These are phyloP conservation scores for Penicillium subrubescens DNA, from an alignment of 495 filamentous ascomycete genomes.

Conservation along the genomic window DNA sequence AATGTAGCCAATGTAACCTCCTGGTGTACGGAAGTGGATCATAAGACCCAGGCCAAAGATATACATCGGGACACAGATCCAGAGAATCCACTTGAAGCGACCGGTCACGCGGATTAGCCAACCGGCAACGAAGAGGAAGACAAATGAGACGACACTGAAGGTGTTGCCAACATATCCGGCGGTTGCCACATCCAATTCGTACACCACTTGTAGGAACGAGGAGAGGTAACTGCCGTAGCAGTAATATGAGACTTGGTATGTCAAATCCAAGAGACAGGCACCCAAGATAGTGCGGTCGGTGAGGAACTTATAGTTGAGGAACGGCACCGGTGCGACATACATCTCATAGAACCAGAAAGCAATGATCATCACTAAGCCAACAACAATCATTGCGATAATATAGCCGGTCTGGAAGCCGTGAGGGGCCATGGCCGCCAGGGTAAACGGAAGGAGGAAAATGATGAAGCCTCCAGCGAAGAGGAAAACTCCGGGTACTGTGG, in stretches of 20 bases:
- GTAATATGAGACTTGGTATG: constrained; percentile 53
- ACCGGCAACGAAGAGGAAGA: constrained; percentile 53
- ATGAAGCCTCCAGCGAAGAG: constrained; percentile 55
- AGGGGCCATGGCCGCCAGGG: constrained; percentile 39
- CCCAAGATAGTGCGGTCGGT: constrained; percentile 60
- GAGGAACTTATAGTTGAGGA: constrained; percentile 59
- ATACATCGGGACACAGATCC: constrained; percentile 54
- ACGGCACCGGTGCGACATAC: constrained; percentile 48
- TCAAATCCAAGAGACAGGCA: constrained; percentile 54
- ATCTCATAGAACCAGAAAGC: constrained; percentile 57
- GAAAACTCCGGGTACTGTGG: constrained; percentile 47
- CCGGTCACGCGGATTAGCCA: constrained; percentile 55
- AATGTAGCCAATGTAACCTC: constrained; percentile 61
- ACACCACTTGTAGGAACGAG: constrained; percentile 74
- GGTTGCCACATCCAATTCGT: constrained; percentile 49
- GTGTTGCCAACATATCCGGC: constrained; percentile 57
- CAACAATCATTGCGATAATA: constrained; percentile 55
- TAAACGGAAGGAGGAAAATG: constrained; percentile 61
- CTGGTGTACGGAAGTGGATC: constrained; percentile 66
- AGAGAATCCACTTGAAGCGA: constrained; percentile 51
- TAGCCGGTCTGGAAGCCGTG: constrained; percentile 47
- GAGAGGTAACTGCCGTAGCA: constrained; percentile 59
- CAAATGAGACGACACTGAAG: constrained; percentile 51
- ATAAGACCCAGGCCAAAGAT: constrained; percentile 61
- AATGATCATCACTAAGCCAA: constrained; percentile 56